Percentiles rank a stretch among this genome's conserved stretches.
phyloP scores from a whole-genome alignment of 2,329 filamentous ascomycete species.

The Colletotrichum neosansevieriae region DNA sequence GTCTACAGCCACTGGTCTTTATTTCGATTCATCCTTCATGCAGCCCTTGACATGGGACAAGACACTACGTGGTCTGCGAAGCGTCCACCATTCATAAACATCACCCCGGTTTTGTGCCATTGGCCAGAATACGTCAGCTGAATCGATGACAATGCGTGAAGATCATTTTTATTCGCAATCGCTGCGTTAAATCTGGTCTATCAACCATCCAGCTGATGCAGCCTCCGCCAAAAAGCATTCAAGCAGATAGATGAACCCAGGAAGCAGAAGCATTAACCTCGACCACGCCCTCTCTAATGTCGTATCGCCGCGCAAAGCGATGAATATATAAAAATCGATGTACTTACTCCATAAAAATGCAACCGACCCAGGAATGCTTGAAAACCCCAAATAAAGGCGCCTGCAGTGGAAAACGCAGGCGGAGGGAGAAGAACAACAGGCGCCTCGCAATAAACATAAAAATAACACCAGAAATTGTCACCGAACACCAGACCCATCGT shows the following conservation, averaged over 20 bases:
- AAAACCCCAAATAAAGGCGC: slow-evolving; percentile 5
- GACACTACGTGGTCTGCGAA: no score
- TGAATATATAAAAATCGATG: background rate
- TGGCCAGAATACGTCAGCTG: no score
- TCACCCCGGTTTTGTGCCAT: no score
- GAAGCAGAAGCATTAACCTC: background rate
- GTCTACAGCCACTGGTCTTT: no score
- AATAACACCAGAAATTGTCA: no score
- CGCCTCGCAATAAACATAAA: no score
- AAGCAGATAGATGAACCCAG: background rate
- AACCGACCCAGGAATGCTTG: slow-evolving; percentile 17
- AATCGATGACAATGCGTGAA: no score
- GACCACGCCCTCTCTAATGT: slow-evolving; percentile 1
- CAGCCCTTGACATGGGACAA: no score
- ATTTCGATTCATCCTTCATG: no score
- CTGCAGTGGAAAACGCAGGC: background rate
- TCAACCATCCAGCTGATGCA: slow-evolving; percentile 3
- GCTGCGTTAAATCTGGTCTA: background rate
- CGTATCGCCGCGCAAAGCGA: slow-evolving; percentile 15
- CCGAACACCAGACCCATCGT: background rate
- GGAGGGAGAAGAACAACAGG: no score
- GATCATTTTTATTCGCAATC: no score
- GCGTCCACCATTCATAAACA: no score
- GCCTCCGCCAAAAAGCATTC: background rate
- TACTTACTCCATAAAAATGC: slow-evolving; percentile 25